Evolutionary conservation across 2,329 filamentous ascomycete species (phyloP), one percentile per base, ranked within the genome.

Genomic region (Metarhizium humberi): DNA sequence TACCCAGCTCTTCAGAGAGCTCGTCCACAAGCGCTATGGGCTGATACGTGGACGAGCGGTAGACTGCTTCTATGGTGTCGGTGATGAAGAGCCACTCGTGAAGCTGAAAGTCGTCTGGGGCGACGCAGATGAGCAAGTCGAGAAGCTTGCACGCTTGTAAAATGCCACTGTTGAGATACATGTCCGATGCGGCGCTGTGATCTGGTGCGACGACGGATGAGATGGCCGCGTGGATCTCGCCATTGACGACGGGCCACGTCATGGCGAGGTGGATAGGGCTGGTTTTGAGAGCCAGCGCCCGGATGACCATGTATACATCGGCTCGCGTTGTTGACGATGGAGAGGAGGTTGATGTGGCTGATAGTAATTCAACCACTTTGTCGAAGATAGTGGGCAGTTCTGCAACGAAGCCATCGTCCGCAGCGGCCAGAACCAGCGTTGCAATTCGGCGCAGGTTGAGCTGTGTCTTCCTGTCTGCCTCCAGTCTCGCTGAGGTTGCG

Each of bases 71-170:
- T 60, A 96, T 92, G 14, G 92, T 97, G 70, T 99, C 94, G 2
- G 91, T 95, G 55, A 99, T 86, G 69, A 96, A 99, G 4, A 97
- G 82, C 94, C 94, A 99, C 74, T 96, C 90, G 64, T 95, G 87
- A n/a, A 97, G 81, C 70, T 97, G 94, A 72, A 97, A 99, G 68
- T 99, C 94, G 62, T 99, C 94, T 0, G 92, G 92, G 4, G 88
- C 87, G 7, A 92, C 78, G 47, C 90, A 86, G 14, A 97, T 80
- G n/a, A 99, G 77, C 20, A 91, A 77, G 65, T 99, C 94, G 3
- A 99, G 79, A 3, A 99, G 79, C 67, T 97, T 99, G 73, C 92
- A 96, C 0, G 91, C 92, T 69, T 99, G 92, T 3, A 99, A 74
- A 16, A 96, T 75, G 2, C 88, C 85, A 2, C 83, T 74, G 61